Percentiles rank a stretch among this genome's conserved stretches.
phyloP scores from a whole-genome alignment of 345 rosid species.

The Arabidopsis arenosa region DNA sequence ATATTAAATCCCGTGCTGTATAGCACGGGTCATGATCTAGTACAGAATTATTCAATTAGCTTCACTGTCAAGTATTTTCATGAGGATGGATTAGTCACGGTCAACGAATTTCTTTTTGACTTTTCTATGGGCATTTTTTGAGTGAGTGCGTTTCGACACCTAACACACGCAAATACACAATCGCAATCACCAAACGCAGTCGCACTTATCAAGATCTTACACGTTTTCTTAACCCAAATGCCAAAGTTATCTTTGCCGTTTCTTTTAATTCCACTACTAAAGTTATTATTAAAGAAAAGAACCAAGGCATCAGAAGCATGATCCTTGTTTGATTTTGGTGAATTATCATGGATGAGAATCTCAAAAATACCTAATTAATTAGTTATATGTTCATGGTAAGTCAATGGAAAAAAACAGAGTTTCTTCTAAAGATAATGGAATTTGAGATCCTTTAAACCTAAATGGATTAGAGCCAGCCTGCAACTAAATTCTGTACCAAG shows the following conservation, averaged over 20 bases:
- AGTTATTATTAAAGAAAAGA: background rate
- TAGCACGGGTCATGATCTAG: too few species aligned
- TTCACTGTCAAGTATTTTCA: background rate
- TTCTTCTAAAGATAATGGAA: background rate
- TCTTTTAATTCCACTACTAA: background rate
- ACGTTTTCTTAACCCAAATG: slow-evolving; percentile 14
- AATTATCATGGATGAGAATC: slow-evolving; percentile 1
- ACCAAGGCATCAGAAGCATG: slow-evolving; percentile 12
- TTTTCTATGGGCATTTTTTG: slow-evolving; percentile 5
- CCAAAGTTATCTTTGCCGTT: background rate
- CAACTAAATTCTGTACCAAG: slow-evolving; percentile 40
- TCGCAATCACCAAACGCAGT: slow-evolving; percentile 20
- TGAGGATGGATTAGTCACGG: background rate
- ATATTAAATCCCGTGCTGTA: too few species aligned
- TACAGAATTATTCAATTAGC: too few species aligned
- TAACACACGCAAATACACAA: background rate
- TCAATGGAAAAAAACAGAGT: background rate
- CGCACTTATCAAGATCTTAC: slow-evolving; percentile 20
- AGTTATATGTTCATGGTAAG: slow-evolving; percentile 1
- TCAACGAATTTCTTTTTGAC: slow-evolving; percentile 22
- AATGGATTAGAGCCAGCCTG: slow-evolving; percentile 35
- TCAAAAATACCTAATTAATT: background rate
- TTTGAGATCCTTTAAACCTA: slow-evolving; percentile 4
- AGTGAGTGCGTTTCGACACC: slow-evolving; percentile 28
- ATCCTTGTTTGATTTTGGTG: background rate